phyloP scores from a whole-genome alignment of 2,329 filamentous ascomycete genomes.

The Arthroderma uncinatum region DNA sequence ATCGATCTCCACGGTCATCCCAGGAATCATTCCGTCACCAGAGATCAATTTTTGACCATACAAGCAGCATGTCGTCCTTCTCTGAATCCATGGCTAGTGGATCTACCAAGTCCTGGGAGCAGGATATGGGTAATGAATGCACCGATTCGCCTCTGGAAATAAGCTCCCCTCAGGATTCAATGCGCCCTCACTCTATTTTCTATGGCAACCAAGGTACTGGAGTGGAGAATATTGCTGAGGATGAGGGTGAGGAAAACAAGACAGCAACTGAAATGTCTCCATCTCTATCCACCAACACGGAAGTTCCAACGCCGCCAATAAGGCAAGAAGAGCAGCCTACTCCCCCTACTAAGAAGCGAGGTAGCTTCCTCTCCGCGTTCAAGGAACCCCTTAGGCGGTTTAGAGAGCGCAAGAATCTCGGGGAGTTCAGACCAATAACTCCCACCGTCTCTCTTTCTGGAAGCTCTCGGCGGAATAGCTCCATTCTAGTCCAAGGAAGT shows the following conservation, averaged over 20 bases:
- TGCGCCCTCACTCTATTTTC: background rate
- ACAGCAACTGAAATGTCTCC: background rate
- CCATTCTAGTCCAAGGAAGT: background rate
- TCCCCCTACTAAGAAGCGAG: slow-evolving; percentile 8
- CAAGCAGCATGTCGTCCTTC: slow-evolving; percentile 35
- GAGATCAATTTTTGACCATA: slow-evolving; percentile 38
- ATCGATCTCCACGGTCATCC: slow-evolving; percentile 32
- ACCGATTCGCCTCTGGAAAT: slow-evolving; percentile 15
- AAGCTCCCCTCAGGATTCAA: background rate
- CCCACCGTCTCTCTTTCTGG: slow-evolving; percentile 19
- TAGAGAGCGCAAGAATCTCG: slow-evolving; percentile 16
- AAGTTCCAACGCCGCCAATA: slow-evolving; percentile 19
- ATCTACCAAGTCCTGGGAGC: slow-evolving; percentile 14
- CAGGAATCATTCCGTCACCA: slow-evolving; percentile 29
- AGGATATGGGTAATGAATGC: slow-evolving; percentile 11
- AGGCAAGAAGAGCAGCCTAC: slow-evolving; percentile 16
- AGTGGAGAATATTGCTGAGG: background rate
- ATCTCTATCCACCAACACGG: slow-evolving; percentile 16
- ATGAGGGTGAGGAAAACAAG: slow-evolving; percentile 5
- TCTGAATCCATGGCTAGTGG: slow-evolving; percentile 22
- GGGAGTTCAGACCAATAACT: slow-evolving; percentile 19
- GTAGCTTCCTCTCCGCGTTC: background rate
- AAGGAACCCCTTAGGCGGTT: slow-evolving; percentile 7
- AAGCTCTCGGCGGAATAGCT: slow-evolving; percentile 23
- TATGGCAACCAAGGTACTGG: slow-evolving; percentile 11